Evolutionary conservation across 805 yeast genomes (phyloP), one percentile per base, ranked within the genome.

Genomic region (Saccharomycopsis schoenii): DNA sequence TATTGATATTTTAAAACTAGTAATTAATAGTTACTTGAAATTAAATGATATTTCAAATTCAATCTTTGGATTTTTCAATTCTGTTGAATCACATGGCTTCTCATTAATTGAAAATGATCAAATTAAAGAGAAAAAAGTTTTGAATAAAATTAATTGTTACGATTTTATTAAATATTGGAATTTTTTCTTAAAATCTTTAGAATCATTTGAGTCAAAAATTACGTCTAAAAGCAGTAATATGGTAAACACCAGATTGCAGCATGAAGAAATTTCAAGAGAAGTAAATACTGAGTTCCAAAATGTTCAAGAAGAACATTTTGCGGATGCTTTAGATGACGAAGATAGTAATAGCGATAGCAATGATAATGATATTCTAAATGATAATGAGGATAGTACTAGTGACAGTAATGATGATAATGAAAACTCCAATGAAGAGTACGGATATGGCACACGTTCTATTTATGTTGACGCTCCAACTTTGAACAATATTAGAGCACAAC

Each of bases 21-120:
- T 56, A 14, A 64, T 63, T 2, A 63, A 61, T 29, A 61, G 59
- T 34, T 63, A 63, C 41, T 25, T 61, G 12, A 59, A 51, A 39
- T 42, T 63, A 54, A 63, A 61, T 51, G 65, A 63, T 52, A 29
- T 62, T 54, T 19, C 62, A 24, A 61, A 55, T 37, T 17, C 43
- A 4, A 17, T 58, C 5, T 51, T 37, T 40, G 54, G 56, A 9
- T 56, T 29, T 15, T 51, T 37, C 41, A 24, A 43, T 15, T 14
- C 36, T n/a, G 39, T 12, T 39, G 29, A 51, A 24, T n/a, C 37
- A 5, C 25, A 4, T 21, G 52, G 34, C 2, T 47, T 47, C 21
- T 24, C 34, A 21, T n/a, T 21, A 11, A 8, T 21, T 47, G 43
- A 24, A 40, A 36, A n/a, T 19, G n/a, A 17, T 11, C 19, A 47